phyloP scores from a whole-genome alignment of 1,139 yeast genomes.

The Pichiaceae sp. region DNA sequence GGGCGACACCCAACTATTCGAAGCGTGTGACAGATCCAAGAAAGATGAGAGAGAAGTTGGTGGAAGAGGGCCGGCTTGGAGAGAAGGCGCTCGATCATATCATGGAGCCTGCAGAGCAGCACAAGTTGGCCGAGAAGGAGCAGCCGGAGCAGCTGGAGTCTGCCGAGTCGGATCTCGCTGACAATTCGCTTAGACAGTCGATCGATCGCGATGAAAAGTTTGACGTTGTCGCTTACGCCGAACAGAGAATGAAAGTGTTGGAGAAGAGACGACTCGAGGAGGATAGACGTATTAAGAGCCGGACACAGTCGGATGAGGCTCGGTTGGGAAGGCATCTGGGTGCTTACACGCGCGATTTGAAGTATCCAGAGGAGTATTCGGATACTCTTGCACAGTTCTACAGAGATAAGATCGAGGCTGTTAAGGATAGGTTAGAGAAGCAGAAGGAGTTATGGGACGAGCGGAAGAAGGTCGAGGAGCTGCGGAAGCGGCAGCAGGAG shows the following conservation, averaged over 20 bases:
- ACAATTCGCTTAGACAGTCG: constrained; percentile 2
- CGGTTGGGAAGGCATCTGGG: constrained; percentile 33
- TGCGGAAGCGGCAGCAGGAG: constrained; percentile 20
- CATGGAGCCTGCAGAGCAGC: constrained; percentile 18
- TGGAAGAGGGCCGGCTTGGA: constrained; percentile 72
- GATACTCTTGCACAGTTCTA: constrained; percentile 24
- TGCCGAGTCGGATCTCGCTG: constrained; percentile 18
- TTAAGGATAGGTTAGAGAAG: constrained; percentile 28
- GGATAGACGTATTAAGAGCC: constrained; percentile 18
- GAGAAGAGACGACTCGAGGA: constrained; percentile 25
- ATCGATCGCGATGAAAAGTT: constrained; percentile 20
- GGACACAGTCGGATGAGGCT: constrained; percentile 22
- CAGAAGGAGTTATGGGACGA: constrained; percentile 27
- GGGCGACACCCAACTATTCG: constrained; percentile 61
- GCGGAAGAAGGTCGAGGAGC: constrained; percentile 23
- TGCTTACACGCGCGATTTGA: constrained; percentile 33
- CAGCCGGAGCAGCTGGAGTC: constrained; percentile 1
- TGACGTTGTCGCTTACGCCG: constrained; percentile 51
- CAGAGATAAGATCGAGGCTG: constrained; percentile 29
- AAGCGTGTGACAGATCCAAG: constrained; percentile 65
- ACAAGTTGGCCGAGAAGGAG: neutral
- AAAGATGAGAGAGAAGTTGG: constrained; percentile 58
- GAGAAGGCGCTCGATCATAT: constrained; percentile 67
- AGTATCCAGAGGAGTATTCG: constrained; percentile 16
- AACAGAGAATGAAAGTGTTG: constrained; percentile 31